Conservation (phyloP, 371 early-diverging fungal genomes). For the Funneliformis caledonium region DNA sequence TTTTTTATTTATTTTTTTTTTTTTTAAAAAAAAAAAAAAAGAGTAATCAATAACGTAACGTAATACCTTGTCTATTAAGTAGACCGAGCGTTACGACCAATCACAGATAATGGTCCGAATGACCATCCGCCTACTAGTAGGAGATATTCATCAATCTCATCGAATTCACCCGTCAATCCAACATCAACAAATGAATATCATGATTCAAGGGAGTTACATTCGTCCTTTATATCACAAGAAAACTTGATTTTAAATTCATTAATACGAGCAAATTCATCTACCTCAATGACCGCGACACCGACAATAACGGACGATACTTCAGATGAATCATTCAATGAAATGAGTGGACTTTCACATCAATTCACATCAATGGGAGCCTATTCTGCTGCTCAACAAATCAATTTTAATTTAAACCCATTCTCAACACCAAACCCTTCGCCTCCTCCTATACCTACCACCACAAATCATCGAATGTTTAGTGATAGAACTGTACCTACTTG, state of each 20-base stretch:
- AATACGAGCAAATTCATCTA: background rate
- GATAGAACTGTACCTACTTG: conserved; percentile 45
- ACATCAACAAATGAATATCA: background rate
- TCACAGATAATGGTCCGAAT: too few species aligned
- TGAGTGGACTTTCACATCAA: background rate
- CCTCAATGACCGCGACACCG: background rate
- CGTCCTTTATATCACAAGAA: background rate
- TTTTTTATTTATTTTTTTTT: too few species aligned
- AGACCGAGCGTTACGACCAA: too few species aligned
- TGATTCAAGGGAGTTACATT: background rate
- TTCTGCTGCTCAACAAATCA: background rate
- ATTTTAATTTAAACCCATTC: background rate
- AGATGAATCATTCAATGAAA: background rate
- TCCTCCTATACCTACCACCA: background rate
- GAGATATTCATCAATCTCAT: background rate
- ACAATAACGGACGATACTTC: background rate
- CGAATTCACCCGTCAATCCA: background rate
- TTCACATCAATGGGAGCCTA: background rate
- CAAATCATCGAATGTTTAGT: background rate
- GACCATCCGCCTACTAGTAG: background rate
- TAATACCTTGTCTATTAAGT: too few species aligned
- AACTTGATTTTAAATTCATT: background rate
- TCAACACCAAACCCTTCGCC: background rate
- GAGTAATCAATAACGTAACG: too few species aligned
- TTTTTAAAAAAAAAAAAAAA: too few species aligned